phyloP scores from a whole-genome alignment of 2,329 filamentous ascomycete species.

The Exophiala sp. region DNA sequence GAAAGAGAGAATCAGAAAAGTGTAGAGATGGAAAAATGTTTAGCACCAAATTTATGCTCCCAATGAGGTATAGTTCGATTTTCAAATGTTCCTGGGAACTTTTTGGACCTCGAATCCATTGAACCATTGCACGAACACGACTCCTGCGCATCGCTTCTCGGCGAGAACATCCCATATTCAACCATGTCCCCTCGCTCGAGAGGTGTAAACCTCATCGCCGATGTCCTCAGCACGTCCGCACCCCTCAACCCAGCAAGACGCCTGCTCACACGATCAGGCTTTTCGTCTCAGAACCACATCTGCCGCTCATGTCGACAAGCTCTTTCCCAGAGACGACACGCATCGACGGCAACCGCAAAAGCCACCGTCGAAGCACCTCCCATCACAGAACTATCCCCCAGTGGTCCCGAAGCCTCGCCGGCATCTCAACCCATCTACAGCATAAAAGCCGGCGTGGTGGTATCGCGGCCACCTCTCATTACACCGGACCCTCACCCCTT shows the following conservation, averaged over 20 bases:
- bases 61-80: too few relatives aligned
- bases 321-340: slow-evolving; percentile 20
- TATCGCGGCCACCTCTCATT: slow-evolving; percentile 83
- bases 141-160: not conserved
- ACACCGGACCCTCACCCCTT: slow-evolving; percentile 81
- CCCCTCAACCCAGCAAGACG: not conserved
- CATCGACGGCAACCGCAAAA: slow-evolving; percentile 22
- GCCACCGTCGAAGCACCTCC: slow-evolving; percentile 12
- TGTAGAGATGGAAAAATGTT: not conserved
- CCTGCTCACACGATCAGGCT: slow-evolving; percentile 18
- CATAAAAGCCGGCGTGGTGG: slow-evolving; percentile 67
- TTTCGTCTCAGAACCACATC: slow-evolving; percentile 20
- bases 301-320: slow-evolving; percentile 27
- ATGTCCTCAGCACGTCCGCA: slow-evolving; percentile 16
- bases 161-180: not conserved
- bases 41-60: too few relatives aligned
- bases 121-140: not conserved
- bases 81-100: not conserved
- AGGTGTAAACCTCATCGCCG: slow-evolving; percentile 21
- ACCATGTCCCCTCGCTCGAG: slow-evolving; percentile 27
- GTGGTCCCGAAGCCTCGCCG: slow-evolving; percentile 38
- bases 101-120: slow-evolving; percentile 2
- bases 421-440: slow-evolving; percentile 41
- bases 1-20: not conserved
- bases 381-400: slow-evolving; percentile 29